A percentile compares a stretch with the other conserved stretches of the same genome.
Evolutionary conservation across 2,329 filamentous ascomycete genomes (phyloP).

Genomic region (Neofusicoccum laricinum): DNA sequence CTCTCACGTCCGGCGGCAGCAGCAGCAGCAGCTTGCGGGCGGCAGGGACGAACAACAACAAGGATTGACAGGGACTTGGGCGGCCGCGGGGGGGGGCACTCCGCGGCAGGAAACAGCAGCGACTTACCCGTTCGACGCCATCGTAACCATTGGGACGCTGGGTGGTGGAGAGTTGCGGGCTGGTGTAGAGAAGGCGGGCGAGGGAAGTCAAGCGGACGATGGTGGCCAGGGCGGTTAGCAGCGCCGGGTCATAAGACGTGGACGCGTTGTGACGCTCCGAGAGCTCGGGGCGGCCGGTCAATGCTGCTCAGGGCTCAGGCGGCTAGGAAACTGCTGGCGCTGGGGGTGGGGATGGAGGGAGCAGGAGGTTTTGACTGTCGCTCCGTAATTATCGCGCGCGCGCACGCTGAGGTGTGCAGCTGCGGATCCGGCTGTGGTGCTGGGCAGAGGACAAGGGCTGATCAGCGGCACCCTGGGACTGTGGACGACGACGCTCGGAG

Average conservation of each 20-base stretch:
- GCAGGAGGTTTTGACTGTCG: slow-evolving; percentile 10
- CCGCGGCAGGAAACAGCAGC: too few species aligned
- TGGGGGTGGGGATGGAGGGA: slow-evolving; percentile 2
- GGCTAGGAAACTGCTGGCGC: slow-evolving; percentile 8
- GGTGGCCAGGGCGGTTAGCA: slow-evolving; percentile 15
- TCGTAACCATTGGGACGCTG: slow-evolving; percentile 39
- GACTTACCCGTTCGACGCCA: slow-evolving; percentile 44
- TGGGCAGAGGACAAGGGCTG: slow-evolving; percentile 2
- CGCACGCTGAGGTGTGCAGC: slow-evolving; percentile 6
- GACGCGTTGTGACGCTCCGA: slow-evolving; percentile 5
- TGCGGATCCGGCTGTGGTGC: slow-evolving; percentile 6
- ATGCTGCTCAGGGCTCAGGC: not conserved
- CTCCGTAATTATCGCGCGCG: slow-evolving; percentile 11
- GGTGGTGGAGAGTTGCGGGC: not conserved
- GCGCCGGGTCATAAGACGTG: slow-evolving; percentile 11
- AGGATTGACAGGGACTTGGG: not conserved
- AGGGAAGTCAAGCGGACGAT: slow-evolving; percentile 3
- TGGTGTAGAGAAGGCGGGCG: not conserved
- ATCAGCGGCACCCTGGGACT: not conserved
- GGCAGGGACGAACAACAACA: slow-evolving; percentile 8
- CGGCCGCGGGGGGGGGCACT: too few species aligned
- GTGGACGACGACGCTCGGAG: not conserved
- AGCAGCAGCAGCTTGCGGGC: slow-evolving; percentile 14
- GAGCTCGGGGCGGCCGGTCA: slow-evolving; percentile 13
- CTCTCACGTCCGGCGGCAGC: slow-evolving; percentile 3